phyloP scores from a whole-genome alignment of 495 filamentous ascomycete species.

The Lentithecium fluviatile region DNA sequence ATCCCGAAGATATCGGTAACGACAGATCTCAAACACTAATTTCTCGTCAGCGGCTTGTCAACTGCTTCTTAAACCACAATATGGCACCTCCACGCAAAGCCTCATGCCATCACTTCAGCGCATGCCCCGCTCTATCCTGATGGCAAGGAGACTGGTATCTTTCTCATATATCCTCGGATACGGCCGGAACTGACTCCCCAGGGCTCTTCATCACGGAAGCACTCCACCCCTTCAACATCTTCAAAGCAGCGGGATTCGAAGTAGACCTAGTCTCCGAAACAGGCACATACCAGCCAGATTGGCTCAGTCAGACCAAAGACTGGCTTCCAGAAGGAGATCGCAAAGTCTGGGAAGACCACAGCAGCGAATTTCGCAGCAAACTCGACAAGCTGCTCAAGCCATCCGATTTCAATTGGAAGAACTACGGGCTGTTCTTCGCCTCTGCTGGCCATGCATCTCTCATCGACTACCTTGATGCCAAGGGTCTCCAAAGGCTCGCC shows the following conservation, averaged over 20 bases:
- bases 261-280: constrained; percentile 54
- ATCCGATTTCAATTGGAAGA: too few relatives aligned
- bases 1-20: too few relatives aligned
- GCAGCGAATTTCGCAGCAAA: constrained; percentile 40
- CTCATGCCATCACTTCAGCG: constrained; percentile 52
- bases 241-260: constrained; percentile 49
- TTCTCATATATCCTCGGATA: neutral
- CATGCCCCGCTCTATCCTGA: constrained; percentile 46
- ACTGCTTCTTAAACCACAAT: too few relatives aligned
- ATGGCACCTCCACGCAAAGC: constrained; percentile 43
- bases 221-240: constrained; percentile 51
- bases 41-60: too few relatives aligned
- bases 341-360: constrained; percentile 45
- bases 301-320: constrained; percentile 48
- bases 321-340: constrained; percentile 46
- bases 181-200: constrained; percentile 7
- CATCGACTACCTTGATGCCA: constrained; percentile 48
- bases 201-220: constrained; percentile 53
- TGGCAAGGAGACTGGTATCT: constrained; percentile 37
- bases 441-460: constrained; percentile 49
- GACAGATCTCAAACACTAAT: too few relatives aligned
- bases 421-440: constrained; percentile 48
- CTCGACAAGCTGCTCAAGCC: neutral
- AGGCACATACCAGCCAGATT: constrained; percentile 50
- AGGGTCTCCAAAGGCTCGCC: constrained; percentile 45